phyloP scores from a whole-genome alignment of 2,329 filamentous ascomycete genomes.

The Colletotrichum sp. region DNA sequence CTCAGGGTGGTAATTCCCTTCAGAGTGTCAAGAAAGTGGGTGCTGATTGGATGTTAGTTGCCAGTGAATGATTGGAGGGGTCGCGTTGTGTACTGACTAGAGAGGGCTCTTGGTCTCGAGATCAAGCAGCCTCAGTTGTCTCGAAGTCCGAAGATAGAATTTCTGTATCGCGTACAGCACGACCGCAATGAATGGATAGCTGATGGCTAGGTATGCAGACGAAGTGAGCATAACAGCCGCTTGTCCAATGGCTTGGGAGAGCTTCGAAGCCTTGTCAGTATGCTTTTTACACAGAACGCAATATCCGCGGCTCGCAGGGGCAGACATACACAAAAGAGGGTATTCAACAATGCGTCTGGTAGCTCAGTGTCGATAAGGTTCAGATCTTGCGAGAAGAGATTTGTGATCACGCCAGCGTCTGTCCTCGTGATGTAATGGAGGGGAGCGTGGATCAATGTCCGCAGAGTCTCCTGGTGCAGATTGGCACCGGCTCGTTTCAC shows the following conservation, averaged over 20 bases:
- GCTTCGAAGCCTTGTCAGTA: no score
- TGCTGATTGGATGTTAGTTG: constrained; percentile 20
- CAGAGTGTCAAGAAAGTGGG: constrained; percentile 56
- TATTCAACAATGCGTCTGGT: constrained; percentile 31
- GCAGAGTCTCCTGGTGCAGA: constrained; percentile 28
- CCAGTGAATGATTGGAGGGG: not conserved
- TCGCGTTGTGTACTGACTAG: constrained; percentile 38
- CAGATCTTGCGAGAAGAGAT: constrained; percentile 45
- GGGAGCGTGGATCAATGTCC: constrained; percentile 33
- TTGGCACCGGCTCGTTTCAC: constrained; percentile 26
- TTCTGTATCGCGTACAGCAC: constrained; percentile 54
- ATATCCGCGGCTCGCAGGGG: no score
- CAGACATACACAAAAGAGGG: not conserved
- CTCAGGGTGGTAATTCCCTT: constrained; percentile 58
- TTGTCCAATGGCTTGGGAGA: constrained; percentile 37
- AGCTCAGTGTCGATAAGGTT: constrained; percentile 38
- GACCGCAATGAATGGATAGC: constrained; percentile 47
- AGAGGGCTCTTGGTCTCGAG: constrained; percentile 61
- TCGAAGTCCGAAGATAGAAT: constrained; percentile 61
- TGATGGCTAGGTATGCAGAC: constrained; percentile 46
- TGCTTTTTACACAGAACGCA: no score
- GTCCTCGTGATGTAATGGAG: constrained; percentile 39
- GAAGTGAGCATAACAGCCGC: constrained; percentile 43
- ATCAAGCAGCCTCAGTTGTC: constrained; percentile 60
- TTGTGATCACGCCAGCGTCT: constrained; percentile 40